phyloP scores from a whole-genome alignment of 2,329 filamentous ascomycete genomes.

The Fusarium sp. region DNA sequence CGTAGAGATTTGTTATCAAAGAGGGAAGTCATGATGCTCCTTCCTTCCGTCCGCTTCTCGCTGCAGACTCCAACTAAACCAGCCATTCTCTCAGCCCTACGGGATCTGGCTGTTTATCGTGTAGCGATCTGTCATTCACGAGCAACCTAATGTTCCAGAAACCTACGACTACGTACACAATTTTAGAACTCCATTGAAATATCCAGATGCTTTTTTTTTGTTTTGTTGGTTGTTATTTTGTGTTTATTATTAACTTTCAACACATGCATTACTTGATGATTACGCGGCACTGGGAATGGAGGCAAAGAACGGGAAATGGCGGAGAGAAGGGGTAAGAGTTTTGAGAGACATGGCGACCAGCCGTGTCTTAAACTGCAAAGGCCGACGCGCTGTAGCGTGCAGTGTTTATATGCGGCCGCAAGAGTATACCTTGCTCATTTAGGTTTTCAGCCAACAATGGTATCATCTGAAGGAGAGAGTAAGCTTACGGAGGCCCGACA shows the following conservation, averaged over 20 bases:
- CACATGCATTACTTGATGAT: not conserved
- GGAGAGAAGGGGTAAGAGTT: constrained; percentile 6
- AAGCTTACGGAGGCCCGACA: not conserved
- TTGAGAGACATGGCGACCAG: constrained; percentile 14
- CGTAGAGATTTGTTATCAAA: not conserved
- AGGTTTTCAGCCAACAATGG: not conserved
- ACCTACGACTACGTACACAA: not conserved
- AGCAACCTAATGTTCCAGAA: not conserved
- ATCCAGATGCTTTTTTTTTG: not conserved
- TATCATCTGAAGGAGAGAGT: not conserved
- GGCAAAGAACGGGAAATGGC: constrained; percentile 13
- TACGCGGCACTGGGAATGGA: constrained; percentile 29
- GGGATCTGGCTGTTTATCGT: not conserved
- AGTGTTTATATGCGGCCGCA: not conserved
- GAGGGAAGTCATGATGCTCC: not conserved
- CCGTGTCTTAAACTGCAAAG: not conserved
- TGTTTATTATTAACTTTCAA: not conserved
- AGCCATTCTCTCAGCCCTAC: not conserved
- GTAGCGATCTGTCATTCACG: not conserved
- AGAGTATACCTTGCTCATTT: not conserved
- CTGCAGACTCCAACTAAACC: not conserved
- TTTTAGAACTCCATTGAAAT: not conserved
- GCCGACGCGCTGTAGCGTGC: not conserved
- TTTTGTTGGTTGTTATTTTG: not conserved
- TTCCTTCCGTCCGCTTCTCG: not conserved